Percentiles rank a stretch among this genome's conserved stretches.
phyloP scores from a whole-genome alignment of 2,329 filamentous ascomycete species.

The Apiospora saccharicola region DNA sequence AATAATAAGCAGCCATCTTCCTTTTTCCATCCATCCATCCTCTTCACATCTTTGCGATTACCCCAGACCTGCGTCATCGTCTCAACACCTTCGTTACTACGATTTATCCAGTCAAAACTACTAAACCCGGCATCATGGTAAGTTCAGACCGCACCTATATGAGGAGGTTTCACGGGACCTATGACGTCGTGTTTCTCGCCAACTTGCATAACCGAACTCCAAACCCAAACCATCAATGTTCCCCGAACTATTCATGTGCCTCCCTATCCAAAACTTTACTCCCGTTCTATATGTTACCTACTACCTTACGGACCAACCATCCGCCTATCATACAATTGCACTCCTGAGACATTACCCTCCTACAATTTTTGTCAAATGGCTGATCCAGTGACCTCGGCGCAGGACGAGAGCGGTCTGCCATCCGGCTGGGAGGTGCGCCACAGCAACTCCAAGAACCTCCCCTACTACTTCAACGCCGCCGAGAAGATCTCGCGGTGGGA shows the following conservation, averaged over 20 bases:
- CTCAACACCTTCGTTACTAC: background rate
- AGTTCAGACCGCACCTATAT: background rate
- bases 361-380: conserved; percentile 6
- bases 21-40: background rate
- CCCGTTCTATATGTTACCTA: background rate
- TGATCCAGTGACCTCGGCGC: conserved; percentile 23
- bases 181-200: conserved; percentile 18
- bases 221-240: background rate
- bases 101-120: background rate
- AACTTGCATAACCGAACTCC: background rate
- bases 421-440: conserved; percentile 93
- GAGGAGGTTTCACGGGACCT: background rate
- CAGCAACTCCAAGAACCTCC: conserved; percentile 97
- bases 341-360: background rate
- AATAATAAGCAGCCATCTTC: conserved; percentile 13
- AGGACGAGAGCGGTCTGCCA: conserved; percentile 83
- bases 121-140: conserved; percentile 22
- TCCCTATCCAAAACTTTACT: background rate
- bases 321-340: background rate
- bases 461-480: conserved; percentile 94
- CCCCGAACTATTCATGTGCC: conserved; percentile 3
- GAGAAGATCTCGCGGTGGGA: conserved; percentile 96
- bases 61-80: background rate
- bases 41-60: background rate
- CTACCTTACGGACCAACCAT: background rate